Percentiles rank a stretch among this genome's conserved stretches.
These are phyloP conservation scores for Dichomitus squalens DNA, from an alignment of 1,284 basidiomycete species.

Conservation along the genomic window DNA sequence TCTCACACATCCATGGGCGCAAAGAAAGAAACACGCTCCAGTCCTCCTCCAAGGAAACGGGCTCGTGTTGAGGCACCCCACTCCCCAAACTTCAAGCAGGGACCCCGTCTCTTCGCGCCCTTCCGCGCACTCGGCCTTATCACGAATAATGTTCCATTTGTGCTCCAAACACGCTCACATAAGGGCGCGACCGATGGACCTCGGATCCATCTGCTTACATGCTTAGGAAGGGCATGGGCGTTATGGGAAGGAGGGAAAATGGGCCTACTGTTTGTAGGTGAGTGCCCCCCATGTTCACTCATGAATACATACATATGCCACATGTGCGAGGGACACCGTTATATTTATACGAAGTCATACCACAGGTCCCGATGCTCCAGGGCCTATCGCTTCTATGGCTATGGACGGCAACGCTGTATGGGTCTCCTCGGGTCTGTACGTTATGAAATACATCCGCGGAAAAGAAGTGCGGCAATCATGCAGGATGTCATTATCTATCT, in stretches of 20 bases:
- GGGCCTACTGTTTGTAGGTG: slow-evolving; percentile 91
- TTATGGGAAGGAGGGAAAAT: slow-evolving; percentile 97
- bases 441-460: slow-evolving; percentile 84
- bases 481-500: slow-evolving; percentile 10
- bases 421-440: slow-evolving; percentile 70
- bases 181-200: slow-evolving; percentile 88
- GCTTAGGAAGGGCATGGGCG: slow-evolving; percentile 90
- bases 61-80: slow-evolving; percentile 32
- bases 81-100: slow-evolving; percentile 26
- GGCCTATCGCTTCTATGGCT: slow-evolving; percentile 75
- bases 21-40: slow-evolving; percentile 17
- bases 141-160: slow-evolving; percentile 91
- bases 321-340: not conserved
- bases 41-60: slow-evolving; percentile 36
- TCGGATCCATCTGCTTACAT: slow-evolving; percentile 83
- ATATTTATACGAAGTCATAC: slow-evolving; percentile 6
- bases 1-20: slow-evolving; percentile 26
- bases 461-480: slow-evolving; percentile 66
- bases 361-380: slow-evolving; percentile 77
- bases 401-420: slow-evolving; percentile 90
- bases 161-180: slow-evolving; percentile 83
- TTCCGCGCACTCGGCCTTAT: slow-evolving; percentile 94
- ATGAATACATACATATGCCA: not conserved
- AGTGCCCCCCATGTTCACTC: slow-evolving; percentile 35
- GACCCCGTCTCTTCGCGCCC: slow-evolving; percentile 82